phyloP scores from a whole-genome alignment of 2,329 filamentous ascomycete species.

The Claviceps sp. region DNA sequence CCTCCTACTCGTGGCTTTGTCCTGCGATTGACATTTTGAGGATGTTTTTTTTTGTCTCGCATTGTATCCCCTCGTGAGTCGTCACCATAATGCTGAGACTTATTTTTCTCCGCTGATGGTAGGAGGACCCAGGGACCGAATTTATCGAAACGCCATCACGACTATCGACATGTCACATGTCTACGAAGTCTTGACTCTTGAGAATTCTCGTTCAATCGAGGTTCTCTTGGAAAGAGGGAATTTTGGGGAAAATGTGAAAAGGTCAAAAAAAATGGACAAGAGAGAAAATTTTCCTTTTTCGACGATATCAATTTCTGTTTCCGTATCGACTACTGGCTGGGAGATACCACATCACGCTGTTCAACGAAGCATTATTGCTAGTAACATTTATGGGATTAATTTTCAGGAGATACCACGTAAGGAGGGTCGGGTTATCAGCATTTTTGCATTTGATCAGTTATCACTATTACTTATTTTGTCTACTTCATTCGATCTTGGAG shows the following conservation, averaged over 20 bases:
- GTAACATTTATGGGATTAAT: neutral
- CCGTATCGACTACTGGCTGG: neutral
- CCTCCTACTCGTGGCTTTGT: constrained; percentile 6
- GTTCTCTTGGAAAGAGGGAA: no score
- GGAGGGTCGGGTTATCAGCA: neutral
- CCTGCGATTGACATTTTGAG: constrained; percentile 10
- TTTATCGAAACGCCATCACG: neutral
- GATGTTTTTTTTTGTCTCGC: neutral
- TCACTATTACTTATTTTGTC: neutral
- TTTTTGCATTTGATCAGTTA: no score
- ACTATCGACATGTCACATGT: neutral
- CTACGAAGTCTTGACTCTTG: neutral
- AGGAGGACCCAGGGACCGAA: neutral
- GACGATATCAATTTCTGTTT: neutral
- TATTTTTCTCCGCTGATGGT: neutral
- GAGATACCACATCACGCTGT: constrained; percentile 4
- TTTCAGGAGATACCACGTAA: constrained; percentile 1
- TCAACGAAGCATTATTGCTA: neutral
- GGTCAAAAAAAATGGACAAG: neutral
- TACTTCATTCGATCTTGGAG: neutral
- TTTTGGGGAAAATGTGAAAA: neutral
- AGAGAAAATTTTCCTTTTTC: neutral
- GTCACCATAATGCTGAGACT: neutral
- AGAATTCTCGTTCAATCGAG: neutral
- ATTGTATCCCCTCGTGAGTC: no score